These are phyloP conservation scores for Nicotiana benthamiana DNA, from an alignment of 257 asterid species.

Conservation along the genomic window DNA sequence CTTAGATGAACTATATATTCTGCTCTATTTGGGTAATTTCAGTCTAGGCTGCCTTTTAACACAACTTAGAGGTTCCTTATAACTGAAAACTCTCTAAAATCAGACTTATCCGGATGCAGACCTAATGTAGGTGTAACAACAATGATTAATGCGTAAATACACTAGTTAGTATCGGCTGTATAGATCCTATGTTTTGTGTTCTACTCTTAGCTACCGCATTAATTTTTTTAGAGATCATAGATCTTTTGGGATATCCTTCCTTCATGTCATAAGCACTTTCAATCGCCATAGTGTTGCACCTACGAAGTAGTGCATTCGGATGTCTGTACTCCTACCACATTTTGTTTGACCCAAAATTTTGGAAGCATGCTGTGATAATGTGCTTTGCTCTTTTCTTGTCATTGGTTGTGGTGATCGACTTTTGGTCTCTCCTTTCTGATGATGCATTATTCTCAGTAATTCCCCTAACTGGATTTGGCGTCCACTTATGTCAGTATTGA, in stretches of 20 bases:
- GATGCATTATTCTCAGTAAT: neutral
- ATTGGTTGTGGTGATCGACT: neutral
- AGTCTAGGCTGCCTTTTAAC: neutral
- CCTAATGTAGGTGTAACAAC: neutral
- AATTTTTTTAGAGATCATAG: neutral
- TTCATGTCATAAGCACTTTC: neutral
- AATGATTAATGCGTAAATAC: neutral
- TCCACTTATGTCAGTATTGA: neutral
- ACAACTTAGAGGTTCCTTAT: neutral
- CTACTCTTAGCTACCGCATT: neutral
- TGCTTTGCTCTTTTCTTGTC: neutral
- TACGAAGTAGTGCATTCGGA: neutral
- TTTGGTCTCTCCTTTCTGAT: neutral
- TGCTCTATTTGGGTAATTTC: neutral
- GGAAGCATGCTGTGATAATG: neutral
- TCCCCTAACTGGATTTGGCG: neutral
- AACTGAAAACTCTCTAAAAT: neutral
- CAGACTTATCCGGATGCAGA: neutral
- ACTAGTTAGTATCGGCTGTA: neutral
- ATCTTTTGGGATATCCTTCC: neutral
- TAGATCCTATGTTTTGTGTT: neutral
- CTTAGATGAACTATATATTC: neutral
- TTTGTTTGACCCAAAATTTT: neutral
- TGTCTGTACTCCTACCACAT: neutral
- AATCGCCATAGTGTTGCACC: neutral